Percentiles rank a stretch among this genome's conserved stretches.
Evolutionary conservation across 495 filamentous ascomycete genomes (phyloP).

Genomic region (Lasiosphaeria hispida): DNA sequence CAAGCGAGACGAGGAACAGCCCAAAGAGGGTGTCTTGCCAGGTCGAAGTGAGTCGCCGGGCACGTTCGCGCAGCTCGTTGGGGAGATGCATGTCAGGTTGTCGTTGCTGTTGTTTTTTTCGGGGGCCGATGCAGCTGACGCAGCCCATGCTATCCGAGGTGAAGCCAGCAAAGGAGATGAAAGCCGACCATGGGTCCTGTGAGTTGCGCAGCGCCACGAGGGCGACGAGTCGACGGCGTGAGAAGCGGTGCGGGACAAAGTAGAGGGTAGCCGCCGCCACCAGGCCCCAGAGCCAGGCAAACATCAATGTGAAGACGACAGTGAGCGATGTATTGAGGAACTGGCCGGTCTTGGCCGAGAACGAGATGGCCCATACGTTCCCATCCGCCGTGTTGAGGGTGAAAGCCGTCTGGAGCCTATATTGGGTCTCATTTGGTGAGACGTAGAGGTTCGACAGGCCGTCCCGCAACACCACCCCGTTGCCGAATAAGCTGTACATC

Average conservation of each 20-base stretch:
- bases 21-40: constrained; percentile 12
- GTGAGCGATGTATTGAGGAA: constrained; percentile 8
- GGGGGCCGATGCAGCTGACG: neutral
- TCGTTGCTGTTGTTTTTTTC: too few species aligned
- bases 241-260: constrained; percentile 10
- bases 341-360: constrained; percentile 3
- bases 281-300: constrained; percentile 13
- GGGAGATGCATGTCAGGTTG: too few species aligned
- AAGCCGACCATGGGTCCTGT: neutral
- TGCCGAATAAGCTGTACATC: too few species aligned
- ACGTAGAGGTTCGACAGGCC: neutral
- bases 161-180: constrained; percentile 7
- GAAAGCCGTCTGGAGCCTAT: neutral
- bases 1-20: neutral
- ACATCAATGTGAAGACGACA: constrained; percentile 12
- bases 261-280: constrained; percentile 11
- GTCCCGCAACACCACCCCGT: neutral
- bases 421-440: neutral
- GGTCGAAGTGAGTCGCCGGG: neutral
- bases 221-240: constrained; percentile 14
- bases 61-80: too few species aligned
- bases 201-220: constrained; percentile 12
- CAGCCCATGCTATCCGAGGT: constrained; percentile 14
- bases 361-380: constrained; percentile 6
- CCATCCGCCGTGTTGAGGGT: neutral